Base-by-base conservation (phyloP, 1,139 yeast genomes). In the Yamadazyma sp. region DNA sequence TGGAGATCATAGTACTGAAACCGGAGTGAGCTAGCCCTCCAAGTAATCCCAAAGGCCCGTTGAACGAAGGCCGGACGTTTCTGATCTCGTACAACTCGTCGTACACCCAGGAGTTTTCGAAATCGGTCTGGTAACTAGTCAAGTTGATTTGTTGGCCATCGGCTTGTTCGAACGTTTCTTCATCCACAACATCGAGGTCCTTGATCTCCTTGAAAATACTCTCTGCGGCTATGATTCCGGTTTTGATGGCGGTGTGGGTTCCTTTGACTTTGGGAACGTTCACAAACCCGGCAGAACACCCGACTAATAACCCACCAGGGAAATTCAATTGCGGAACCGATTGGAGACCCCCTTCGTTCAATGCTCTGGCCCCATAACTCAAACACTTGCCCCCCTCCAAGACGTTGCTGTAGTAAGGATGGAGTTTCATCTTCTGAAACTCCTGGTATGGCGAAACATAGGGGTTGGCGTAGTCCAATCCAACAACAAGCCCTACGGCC, bases 191-290 rank as follows among this genome's bases (percentile, higher is more conserved):
- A 17, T 69, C 77, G 46, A 74, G 50, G 20, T 65, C 67, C 33
- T 75, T 62, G 28, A 88, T 65, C 33, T 64, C 71, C n/a, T 77
- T 75, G 53, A 72, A 88, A 30, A 89, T 85, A 18, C 77, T 61
- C 54, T 92, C 98, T 1, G 98, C 98, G 2, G 98, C 98, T 23
- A 92, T 66, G 74, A 92, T 83, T 27, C 98, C 98, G 9, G 94
- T 76, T 61, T 91, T 92, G 79, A 92, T 86, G 2, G 98, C 98
- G 0, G 97, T 91, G 59, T 92, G 98, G 0, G 97, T 84, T n/a
- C 98, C 98, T 66, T 92, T 92, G 55, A 92, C 86, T 61, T 92
- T 92, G 33, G 98, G 97, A 33, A 92, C 98, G 59, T 92, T 92
- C 75, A 92, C 78, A 61, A 92, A 91, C 1, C 98, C 98, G 7